phyloP scores from a whole-genome alignment of 164 flowering plant genomes.

The Berberis thunbergii region DNA sequence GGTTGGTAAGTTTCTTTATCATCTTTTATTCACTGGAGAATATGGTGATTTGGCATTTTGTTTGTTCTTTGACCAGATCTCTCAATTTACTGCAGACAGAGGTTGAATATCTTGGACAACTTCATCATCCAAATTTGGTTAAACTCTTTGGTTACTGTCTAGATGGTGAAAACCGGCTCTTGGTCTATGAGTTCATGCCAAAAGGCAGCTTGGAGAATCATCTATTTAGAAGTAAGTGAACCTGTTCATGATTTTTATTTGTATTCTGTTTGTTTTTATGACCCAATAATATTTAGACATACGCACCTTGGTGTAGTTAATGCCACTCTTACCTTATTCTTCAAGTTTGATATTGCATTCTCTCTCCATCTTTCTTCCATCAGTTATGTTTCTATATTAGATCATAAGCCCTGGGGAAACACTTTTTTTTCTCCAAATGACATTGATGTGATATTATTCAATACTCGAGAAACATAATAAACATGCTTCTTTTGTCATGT shows the following conservation, averaged over 20 bases:
- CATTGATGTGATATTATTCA: no score
- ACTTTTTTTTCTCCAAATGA: no score
- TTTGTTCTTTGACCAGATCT: background rate
- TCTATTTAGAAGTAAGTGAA: slow-evolving; percentile 74
- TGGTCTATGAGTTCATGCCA: slow-evolving; percentile 94
- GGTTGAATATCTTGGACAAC: slow-evolving; percentile 77
- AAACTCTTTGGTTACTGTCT: slow-evolving; percentile 82
- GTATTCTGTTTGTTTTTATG: no score
- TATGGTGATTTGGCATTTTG: background rate
- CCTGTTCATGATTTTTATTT: background rate
- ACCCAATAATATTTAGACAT: no score
- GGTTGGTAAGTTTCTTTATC: slow-evolving; percentile 40
- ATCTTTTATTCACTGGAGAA: background rate
- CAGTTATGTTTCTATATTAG: no score
- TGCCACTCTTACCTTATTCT: no score
- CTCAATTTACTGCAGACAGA: slow-evolving; percentile 53
- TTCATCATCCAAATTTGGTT: slow-evolving; percentile 83
- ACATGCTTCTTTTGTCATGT: no score
- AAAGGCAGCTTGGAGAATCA: slow-evolving; percentile 96
- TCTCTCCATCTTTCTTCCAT: no score
- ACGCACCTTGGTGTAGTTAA: no score
- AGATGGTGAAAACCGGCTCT: slow-evolving; percentile 70
- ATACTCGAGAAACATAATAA: no score
- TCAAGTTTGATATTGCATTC: no score
- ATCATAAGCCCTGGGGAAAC: no score